Conservation (phyloP, 768 basidiomycete genomes). For the Solioccasus polychromus region DNA sequence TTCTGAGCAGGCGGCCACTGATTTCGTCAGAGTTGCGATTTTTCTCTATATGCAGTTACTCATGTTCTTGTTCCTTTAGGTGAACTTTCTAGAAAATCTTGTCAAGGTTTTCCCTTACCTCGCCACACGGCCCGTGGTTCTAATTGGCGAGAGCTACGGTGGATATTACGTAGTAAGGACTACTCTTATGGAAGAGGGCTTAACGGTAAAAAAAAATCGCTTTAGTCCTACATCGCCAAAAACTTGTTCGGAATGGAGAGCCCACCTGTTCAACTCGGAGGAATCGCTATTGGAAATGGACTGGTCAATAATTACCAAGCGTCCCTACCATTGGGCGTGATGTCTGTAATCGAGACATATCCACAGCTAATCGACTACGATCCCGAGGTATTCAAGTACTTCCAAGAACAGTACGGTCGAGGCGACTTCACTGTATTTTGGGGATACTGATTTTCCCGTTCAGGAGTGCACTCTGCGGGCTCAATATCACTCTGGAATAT, state of each 20-base stretch:
- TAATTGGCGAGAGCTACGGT: constrained; percentile 75
- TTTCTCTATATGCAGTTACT: not conserved
- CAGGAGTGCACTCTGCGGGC: constrained; percentile 62
- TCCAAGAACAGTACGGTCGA: constrained; percentile 57
- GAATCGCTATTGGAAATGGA: constrained; percentile 70
- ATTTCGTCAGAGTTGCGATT: constrained; percentile 35
- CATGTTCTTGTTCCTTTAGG: constrained; percentile 37
- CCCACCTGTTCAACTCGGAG: constrained; percentile 66
- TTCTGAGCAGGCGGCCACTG: constrained; percentile 59
- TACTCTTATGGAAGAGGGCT: too few species aligned
- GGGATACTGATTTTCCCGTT: not conserved
- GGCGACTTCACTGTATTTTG: not conserved
- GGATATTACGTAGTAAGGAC: constrained; percentile 65
- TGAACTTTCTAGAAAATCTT: constrained; percentile 67
- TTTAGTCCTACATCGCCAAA: constrained; percentile 75
- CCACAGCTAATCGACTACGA: constrained; percentile 76
- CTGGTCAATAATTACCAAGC: constrained; percentile 46
- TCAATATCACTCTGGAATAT: constrained; percentile 64
- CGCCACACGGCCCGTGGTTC: constrained; percentile 57
- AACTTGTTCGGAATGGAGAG: constrained; percentile 56
- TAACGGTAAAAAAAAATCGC: too few species aligned
- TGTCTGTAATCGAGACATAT: constrained; percentile 64
- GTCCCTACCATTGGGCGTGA: constrained; percentile 52
- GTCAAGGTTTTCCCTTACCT: constrained; percentile 73
- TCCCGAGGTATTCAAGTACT: constrained; percentile 59